These are phyloP conservation scores for Harringtonia lauricola DNA, from an alignment of 2,329 filamentous ascomycete species.

Conservation along the genomic window DNA sequence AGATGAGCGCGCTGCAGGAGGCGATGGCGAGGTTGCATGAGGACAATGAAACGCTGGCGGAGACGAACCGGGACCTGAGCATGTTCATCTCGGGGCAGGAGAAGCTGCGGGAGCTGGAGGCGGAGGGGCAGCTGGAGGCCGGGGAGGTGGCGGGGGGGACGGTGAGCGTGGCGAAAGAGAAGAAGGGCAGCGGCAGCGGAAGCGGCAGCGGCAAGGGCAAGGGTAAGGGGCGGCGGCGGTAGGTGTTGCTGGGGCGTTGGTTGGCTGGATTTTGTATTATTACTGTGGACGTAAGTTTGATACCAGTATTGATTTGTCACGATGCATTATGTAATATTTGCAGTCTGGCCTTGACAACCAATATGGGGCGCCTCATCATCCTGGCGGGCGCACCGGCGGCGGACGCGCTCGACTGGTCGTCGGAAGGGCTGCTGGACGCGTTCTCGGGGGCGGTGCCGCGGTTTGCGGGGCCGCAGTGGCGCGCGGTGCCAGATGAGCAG, in stretches of 20 bases:
- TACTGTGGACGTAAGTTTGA: too few species aligned
- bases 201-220: too few species aligned
- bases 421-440: conserved; percentile 34
- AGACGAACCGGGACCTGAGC: conserved; percentile 76
- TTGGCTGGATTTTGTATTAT: too few species aligned
- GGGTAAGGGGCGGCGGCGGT: conserved; percentile 10
- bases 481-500: conserved; percentile 26
- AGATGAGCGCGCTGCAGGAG: conserved; percentile 44
- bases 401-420: conserved; percentile 41
- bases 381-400: conserved; percentile 46
- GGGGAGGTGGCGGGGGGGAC: conserved; percentile 69
- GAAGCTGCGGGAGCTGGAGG: conserved; percentile 62
- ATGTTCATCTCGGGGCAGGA: conserved; percentile 82
- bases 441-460: conserved; percentile 28
- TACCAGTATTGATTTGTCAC: too few species aligned
- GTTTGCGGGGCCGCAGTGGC: conserved; percentile 26
- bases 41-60: conserved; percentile 64
- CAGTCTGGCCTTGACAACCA: too few species aligned
- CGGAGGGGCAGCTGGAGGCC: conserved; percentile 44
- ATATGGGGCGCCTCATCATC: conserved; percentile 19
- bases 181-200: too few species aligned
- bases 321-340: too few species aligned
- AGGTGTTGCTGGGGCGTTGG: too few species aligned
- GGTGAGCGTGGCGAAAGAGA: conserved; percentile 49
- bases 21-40: conserved; percentile 44